A percentile compares a stretch with the other conserved stretches of the same genome.
Evolutionary conservation across 768 basidiomycete species (phyloP).

Genomic region (Panus rudis): DNA sequence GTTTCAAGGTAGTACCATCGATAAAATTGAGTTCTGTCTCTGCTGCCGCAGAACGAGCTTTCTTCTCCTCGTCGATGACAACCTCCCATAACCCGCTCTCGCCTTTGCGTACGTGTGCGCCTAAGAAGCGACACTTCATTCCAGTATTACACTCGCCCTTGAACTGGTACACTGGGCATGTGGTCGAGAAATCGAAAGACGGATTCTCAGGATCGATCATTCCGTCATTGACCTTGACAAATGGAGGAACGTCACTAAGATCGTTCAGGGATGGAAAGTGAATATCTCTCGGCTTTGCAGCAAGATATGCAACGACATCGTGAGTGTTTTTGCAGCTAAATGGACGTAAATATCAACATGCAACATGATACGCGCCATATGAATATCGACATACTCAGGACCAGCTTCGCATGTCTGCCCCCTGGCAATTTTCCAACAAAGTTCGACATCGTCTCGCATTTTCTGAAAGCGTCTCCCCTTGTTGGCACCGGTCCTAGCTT

Average conservation of each 20-base stretch:
- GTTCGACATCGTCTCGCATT: constrained; percentile 69
- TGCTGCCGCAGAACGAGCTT: constrained; percentile 37
- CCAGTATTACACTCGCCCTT: constrained; percentile 77
- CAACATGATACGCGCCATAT: not conserved
- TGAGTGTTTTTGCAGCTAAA: constrained; percentile 75
- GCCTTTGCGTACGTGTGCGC: constrained; percentile 56
- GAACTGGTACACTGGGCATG: constrained; percentile 63
- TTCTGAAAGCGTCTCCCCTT: constrained; percentile 76
- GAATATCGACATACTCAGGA: constrained; percentile 38
- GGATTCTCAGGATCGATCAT: constrained; percentile 24
- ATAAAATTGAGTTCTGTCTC: constrained; percentile 67
- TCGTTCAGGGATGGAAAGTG: constrained; percentile 41
- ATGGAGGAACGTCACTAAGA: constrained; percentile 44
- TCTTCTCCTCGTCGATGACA: constrained; percentile 52
- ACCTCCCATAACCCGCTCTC: constrained; percentile 39
- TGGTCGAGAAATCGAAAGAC: constrained; percentile 39
- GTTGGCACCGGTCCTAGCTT: constrained; percentile 73
- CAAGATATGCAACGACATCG: constrained; percentile 69
- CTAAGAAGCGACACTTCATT: constrained; percentile 87
- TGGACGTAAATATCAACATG: not conserved
- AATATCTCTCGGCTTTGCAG: constrained; percentile 69
- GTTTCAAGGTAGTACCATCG: constrained; percentile 47
- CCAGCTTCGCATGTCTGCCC: constrained; percentile 69
- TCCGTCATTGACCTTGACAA: constrained; percentile 29
- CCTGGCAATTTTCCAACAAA: constrained; percentile 77